phyloP scores from a whole-genome alignment of 306 rosid genomes.

The Phaseolus lunatus region DNA sequence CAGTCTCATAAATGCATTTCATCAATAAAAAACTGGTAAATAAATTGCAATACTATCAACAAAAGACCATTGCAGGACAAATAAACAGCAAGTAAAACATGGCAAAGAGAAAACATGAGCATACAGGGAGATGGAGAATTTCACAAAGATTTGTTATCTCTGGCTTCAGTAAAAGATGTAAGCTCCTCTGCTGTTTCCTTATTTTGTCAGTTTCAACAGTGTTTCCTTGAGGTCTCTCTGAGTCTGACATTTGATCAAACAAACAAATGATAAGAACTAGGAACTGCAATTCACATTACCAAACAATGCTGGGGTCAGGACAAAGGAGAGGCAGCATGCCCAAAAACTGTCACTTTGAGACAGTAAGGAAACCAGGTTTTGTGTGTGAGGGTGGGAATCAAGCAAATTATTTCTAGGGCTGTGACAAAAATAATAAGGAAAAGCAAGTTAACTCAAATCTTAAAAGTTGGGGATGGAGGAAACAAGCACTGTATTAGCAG shows the following conservation, averaged over 20 bases:
- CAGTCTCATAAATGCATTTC: slow-evolving; percentile 14
- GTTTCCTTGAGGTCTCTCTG: slow-evolving; percentile 31
- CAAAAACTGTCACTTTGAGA: slow-evolving; percentile 27
- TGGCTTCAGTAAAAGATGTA: slow-evolving; percentile 55
- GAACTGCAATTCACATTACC: slow-evolving; percentile 30
- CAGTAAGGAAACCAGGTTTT: slow-evolving; percentile 9
- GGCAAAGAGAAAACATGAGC: slow-evolving; percentile 32
- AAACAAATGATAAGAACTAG: slow-evolving; percentile 41
- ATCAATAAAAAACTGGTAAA: slow-evolving; percentile 30
- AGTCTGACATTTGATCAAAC: slow-evolving; percentile 45
- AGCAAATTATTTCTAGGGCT: slow-evolving; percentile 7
- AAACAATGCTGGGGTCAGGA: slow-evolving; percentile 15
- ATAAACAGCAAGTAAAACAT: slow-evolving; percentile 32
- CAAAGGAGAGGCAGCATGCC: slow-evolving; percentile 3
- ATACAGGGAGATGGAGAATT: slow-evolving; percentile 56
- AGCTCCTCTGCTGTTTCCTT: slow-evolving; percentile 52
- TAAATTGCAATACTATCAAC: slow-evolving; percentile 13
- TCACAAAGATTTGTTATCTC: slow-evolving; percentile 51
- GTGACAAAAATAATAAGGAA: slow-evolving; percentile 36
- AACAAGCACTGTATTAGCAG: not conserved
- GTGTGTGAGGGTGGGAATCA: not conserved
- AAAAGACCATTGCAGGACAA: slow-evolving; percentile 36
- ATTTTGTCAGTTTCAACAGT: slow-evolving; percentile 46
- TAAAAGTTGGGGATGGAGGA: slow-evolving; percentile 13
- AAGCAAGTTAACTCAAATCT: slow-evolving; percentile 4